These are phyloP conservation scores for Puccinellia tenuiflora DNA, from an alignment of 176 grass and related monocot species.

Conservation along the genomic window DNA sequence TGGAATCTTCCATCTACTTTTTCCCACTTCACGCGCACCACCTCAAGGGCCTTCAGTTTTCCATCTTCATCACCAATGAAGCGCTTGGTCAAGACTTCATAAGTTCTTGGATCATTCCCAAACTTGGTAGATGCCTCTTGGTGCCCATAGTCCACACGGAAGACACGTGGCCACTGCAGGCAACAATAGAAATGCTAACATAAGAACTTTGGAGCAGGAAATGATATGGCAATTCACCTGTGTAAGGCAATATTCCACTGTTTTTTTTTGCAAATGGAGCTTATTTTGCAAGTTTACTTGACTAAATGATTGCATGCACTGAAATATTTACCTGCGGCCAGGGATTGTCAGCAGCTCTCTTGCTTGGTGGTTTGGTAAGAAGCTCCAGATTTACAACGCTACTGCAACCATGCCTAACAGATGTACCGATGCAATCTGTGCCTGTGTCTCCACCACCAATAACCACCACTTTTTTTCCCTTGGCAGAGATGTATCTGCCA, in stretches of 20 bases:
- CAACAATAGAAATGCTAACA: slow-evolving; percentile 2
- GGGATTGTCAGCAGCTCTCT: slow-evolving; percentile 71
- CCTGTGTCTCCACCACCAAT: slow-evolving; percentile 98
- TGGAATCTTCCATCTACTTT: slow-evolving; percentile 66
- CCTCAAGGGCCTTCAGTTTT: slow-evolving; percentile 70
- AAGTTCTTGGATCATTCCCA: slow-evolving; percentile 88
- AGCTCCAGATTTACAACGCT: slow-evolving; percentile 81
- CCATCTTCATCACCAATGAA: slow-evolving; percentile 88
- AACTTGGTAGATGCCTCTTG: slow-evolving; percentile 87
- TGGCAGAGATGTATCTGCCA: slow-evolving; percentile 90
- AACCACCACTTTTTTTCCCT: slow-evolving; percentile 97
- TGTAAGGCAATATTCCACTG: not conserved
- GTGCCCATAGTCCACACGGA: slow-evolving; percentile 92
- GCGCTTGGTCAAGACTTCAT: slow-evolving; percentile 75
- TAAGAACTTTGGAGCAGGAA: slow-evolving; percentile 19
- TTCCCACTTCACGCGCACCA: slow-evolving; percentile 64
- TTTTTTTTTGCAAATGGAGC: not conserved
- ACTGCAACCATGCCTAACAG: slow-evolving; percentile 90
- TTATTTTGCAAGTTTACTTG: not conserved
- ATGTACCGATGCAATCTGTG: slow-evolving; percentile 96
- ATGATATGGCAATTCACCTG: not conserved
- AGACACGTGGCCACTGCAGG: slow-evolving; percentile 85
- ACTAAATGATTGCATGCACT: not conserved
- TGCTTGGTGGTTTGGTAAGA: slow-evolving; percentile 63
- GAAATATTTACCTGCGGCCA: slow-evolving; percentile 80